These are phyloP conservation scores for Pseudodiploospora longispora DNA, from an alignment of 2,329 filamentous ascomycete species.

Conservation along the genomic window DNA sequence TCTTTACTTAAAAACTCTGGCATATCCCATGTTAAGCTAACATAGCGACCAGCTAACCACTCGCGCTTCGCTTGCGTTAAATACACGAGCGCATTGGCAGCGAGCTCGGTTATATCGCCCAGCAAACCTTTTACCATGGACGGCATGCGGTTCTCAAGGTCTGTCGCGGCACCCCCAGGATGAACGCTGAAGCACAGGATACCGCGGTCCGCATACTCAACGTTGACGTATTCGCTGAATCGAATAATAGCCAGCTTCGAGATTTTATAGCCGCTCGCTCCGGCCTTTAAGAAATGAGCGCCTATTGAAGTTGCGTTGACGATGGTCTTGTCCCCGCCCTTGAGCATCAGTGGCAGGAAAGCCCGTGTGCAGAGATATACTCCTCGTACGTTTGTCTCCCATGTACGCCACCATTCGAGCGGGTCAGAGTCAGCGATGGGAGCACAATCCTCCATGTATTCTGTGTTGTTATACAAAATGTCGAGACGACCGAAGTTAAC, in stretches of 20 bases:
- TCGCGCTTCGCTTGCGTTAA: too few relatives aligned
- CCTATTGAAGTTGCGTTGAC: conserved; percentile 3
- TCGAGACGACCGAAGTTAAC: conserved; percentile 22
- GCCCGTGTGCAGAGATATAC: conserved; percentile 34
- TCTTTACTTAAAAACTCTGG: too few relatives aligned
- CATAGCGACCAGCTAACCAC: too few relatives aligned
- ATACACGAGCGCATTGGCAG: too few relatives aligned
- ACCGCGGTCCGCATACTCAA: conserved; percentile 36
- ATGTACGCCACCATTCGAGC: conserved; percentile 35
- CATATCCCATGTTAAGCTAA: too few relatives aligned
- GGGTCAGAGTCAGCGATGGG: conserved; percentile 29
- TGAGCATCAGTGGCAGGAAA: conserved; percentile 34
- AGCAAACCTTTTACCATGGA: too few relatives aligned
- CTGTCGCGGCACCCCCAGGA: conserved; percentile 31
- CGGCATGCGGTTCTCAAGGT: conserved; percentile 11
- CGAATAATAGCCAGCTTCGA: conserved; percentile 41
- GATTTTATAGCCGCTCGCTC: conserved; percentile 31
- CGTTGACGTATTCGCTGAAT: conserved; percentile 39
- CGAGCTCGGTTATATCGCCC: too few relatives aligned
- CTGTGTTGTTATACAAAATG: conserved; percentile 36
- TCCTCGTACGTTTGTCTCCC: conserved; percentile 34
- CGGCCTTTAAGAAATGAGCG: not conserved
- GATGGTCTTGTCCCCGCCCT: not conserved
- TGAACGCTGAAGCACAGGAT: conserved; percentile 32
- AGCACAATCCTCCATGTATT: conserved; percentile 28